phyloP scores from a whole-genome alignment of 345 rosid species.

The Orychophragmus violaceus region DNA sequence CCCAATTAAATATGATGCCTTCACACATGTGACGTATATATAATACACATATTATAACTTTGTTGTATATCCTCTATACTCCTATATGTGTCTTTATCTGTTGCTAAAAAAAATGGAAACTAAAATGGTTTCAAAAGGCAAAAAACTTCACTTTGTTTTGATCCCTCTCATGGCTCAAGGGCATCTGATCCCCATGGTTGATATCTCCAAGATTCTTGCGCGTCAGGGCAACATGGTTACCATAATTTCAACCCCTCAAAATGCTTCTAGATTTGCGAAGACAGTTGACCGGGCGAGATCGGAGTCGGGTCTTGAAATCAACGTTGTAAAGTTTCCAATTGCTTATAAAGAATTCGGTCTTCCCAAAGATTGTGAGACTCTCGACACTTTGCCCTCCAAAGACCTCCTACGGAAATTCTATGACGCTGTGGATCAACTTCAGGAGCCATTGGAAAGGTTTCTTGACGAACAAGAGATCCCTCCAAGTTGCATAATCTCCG shows the following conservation, averaged over 20 bases:
- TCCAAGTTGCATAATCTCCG: constrained; percentile 75
- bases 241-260: constrained; percentile 62
- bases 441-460: constrained; percentile 48
- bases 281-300: constrained; percentile 32
- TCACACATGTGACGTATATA: background rate
- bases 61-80: background rate
- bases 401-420: constrained; percentile 49
- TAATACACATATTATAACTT: background rate
- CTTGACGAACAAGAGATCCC: constrained; percentile 34
- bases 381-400: constrained; percentile 57
- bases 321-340: constrained; percentile 42
- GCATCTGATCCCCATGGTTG: constrained; percentile 73
- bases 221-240: constrained; percentile 47
- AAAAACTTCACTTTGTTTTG: constrained; percentile 53
- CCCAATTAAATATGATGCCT: background rate
- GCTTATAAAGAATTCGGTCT: constrained; percentile 60
- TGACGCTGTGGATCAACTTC: constrained; percentile 40
- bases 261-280: constrained; percentile 48
- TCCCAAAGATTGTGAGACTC: constrained; percentile 64
- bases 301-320: constrained; percentile 32
- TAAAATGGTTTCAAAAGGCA: constrained; percentile 25
- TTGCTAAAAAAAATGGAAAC: constrained; percentile 4
- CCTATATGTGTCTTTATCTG: background rate
- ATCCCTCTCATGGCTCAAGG: constrained; percentile 83
- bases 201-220: constrained; percentile 57